phyloP scores from a whole-genome alignment of 2,329 filamentous ascomycete species.

The Blastomyces parvus region DNA sequence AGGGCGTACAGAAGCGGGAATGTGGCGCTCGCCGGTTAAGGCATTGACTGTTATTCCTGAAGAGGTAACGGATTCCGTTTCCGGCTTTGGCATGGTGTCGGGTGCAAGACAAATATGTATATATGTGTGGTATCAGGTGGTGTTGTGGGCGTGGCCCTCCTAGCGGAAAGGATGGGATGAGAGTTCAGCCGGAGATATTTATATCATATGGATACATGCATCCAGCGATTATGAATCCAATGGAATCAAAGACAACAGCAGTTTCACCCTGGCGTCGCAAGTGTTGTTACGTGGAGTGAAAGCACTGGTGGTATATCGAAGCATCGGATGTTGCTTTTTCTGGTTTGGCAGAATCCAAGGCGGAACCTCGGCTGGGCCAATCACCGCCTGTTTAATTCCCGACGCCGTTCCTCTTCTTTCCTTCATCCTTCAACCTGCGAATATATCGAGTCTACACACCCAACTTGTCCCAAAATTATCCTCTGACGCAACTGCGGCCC shows the following conservation, averaged over 20 bases:
- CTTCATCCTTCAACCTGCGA: not conserved
- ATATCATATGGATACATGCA: not conserved
- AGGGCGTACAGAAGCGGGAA: constrained; percentile 74
- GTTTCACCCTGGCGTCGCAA: not conserved
- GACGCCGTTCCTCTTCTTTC: constrained; percentile 9
- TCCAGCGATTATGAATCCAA: not conserved
- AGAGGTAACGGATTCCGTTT: constrained; percentile 21
- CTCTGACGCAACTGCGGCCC: constrained; percentile 1
- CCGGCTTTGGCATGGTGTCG: constrained; percentile 45
- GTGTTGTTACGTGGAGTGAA: not conserved
- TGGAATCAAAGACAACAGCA: not conserved
- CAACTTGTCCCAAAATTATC: not conserved
- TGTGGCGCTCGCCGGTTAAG: constrained; percentile 69
- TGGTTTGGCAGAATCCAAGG: constrained; percentile 6
- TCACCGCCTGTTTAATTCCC: constrained; percentile 13
- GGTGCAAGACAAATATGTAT: constrained; percentile 16
- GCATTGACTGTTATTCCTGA: constrained; percentile 71
- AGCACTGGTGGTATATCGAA: too few species aligned
- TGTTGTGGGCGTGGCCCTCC: not conserved
- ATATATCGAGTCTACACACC: too few species aligned
- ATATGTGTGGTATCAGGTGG: not conserved
- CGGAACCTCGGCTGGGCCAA: constrained; percentile 10
- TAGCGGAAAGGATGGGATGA: not conserved
- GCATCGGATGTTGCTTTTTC: not conserved
- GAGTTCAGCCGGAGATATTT: not conserved